phyloP scores from a whole-genome alignment of 2,329 filamentous ascomycete genomes.

The Thielaviopsis ethacetica region DNA sequence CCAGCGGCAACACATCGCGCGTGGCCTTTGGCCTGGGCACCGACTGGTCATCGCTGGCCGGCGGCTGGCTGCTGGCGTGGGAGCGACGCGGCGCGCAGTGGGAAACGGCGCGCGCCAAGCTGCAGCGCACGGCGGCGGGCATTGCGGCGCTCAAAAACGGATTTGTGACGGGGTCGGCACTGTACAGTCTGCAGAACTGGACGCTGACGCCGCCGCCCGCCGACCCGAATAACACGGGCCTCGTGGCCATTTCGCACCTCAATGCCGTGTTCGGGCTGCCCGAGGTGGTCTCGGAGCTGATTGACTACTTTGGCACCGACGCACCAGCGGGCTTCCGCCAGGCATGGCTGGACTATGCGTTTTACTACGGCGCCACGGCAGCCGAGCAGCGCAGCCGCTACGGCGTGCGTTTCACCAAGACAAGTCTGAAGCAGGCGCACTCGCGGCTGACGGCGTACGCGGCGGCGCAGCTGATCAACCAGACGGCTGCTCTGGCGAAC shows the following conservation, averaged over 20 bases:
- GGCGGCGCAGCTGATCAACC: conserved; percentile 26
- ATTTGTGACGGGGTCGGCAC: conserved; percentile 38
- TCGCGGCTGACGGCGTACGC: conserved; percentile 41
- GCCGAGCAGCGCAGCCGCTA: conserved; percentile 37
- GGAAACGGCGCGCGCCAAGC: conserved; percentile 33
- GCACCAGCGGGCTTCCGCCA: conserved; percentile 32
- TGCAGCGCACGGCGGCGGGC: conserved; percentile 30
- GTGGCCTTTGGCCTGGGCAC: conserved; percentile 30
- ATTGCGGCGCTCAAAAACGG: conserved; percentile 40
- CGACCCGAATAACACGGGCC: conserved; percentile 34
- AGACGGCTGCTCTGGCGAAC: conserved; percentile 24
- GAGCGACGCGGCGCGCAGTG: conserved; percentile 37
- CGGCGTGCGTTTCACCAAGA: conserved; percentile 29
- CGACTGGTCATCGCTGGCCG: conserved; percentile 41
- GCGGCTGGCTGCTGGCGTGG: conserved; percentile 43
- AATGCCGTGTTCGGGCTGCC: conserved; percentile 41
- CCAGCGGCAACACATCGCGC: conserved; percentile 25
- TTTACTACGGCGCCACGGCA: conserved; percentile 34
- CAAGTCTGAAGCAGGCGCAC: conserved; percentile 37
- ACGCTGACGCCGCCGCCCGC: conserved; percentile 33
- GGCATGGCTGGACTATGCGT: conserved; percentile 43
- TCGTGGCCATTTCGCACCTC: conserved; percentile 36
- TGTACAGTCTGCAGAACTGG: conserved; percentile 34
- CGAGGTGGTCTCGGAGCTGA: conserved; percentile 39
- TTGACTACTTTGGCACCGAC: conserved; percentile 30